A percentile compares a stretch with the other conserved stretches of the same genome.
Evolutionary conservation across 176 grass and related monocot species (phyloP).

Genomic region (Phragmites australis): DNA sequence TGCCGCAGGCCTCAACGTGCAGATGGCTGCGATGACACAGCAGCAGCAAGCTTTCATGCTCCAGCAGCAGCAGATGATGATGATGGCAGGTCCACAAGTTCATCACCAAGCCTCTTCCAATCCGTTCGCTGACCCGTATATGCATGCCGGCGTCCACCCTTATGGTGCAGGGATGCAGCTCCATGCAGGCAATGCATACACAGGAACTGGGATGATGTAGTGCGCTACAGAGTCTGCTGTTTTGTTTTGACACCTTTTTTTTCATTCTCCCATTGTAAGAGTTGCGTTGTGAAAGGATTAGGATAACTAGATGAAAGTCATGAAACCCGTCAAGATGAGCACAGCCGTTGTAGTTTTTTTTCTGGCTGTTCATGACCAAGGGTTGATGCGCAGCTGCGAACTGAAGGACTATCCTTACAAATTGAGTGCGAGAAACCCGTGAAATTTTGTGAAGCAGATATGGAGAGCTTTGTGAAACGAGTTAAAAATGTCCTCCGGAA

Average conservation of each 20-base stretch:
- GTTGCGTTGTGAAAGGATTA: background rate
- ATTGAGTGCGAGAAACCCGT: background rate
- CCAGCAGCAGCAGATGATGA: slow-evolving; percentile 75
- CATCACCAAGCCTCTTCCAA: slow-evolving; percentile 56
- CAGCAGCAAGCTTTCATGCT: slow-evolving; percentile 79
- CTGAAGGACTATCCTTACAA: background rate
- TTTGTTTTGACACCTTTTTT: background rate
- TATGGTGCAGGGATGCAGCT: slow-evolving; percentile 51
- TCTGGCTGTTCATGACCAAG: background rate
- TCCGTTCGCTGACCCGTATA: slow-evolving; percentile 56
- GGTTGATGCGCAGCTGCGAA: background rate
- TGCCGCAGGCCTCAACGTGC: slow-evolving; percentile 54
- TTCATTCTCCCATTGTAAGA: background rate
- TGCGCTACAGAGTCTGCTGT: background rate
- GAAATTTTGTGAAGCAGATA: background rate
- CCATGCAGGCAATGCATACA: slow-evolving; percentile 53
- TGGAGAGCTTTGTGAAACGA: background rate
- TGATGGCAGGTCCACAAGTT: slow-evolving; percentile 39
- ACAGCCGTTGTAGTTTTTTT: background rate
- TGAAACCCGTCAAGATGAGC: slow-evolving; percentile 28
- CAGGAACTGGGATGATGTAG: slow-evolving; percentile 67
- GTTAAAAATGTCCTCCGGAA: background rate
- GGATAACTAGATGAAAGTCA: background rate
- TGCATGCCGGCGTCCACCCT: slow-evolving; percentile 16
- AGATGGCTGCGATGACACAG: slow-evolving; percentile 67